Evolutionary conservation across 176 grass and related monocot genomes (phyloP).

Genomic region (Tuctoria greenei): DNA sequence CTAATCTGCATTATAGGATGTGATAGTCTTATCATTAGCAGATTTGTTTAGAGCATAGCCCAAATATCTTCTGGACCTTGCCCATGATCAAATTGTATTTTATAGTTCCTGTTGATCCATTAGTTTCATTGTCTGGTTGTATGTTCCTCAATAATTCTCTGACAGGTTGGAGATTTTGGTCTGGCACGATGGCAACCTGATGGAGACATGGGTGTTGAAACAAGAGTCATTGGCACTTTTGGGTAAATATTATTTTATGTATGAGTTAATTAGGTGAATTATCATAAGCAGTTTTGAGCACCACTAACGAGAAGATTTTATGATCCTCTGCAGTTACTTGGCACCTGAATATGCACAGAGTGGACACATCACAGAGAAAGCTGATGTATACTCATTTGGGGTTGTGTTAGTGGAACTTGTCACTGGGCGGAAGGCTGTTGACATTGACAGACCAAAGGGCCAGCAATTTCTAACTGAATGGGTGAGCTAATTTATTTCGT

Average conservation of each 20-base stretch:
- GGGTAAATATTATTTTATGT: slow-evolving; percentile 52
- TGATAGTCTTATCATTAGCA: not conserved
- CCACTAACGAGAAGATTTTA: slow-evolving; percentile 5
- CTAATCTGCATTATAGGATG: not conserved
- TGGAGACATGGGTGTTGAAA: slow-evolving; percentile 92
- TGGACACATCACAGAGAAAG: slow-evolving; percentile 98
- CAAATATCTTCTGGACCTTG: not conserved
- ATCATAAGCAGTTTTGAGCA: not conserved
- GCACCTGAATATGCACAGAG: slow-evolving; percentile 94
- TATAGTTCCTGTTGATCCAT: slow-evolving; percentile 14
- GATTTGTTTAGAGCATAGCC: slow-evolving; percentile 4
- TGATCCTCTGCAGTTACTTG: slow-evolving; percentile 54
- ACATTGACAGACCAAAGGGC: slow-evolving; percentile 93
- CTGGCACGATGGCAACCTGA: slow-evolving; percentile 96
- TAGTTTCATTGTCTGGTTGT: slow-evolving; percentile 9
- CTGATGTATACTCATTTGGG: slow-evolving; percentile 96
- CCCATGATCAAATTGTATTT: slow-evolving; percentile 17
- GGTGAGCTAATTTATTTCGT: slow-evolving; percentile 48
- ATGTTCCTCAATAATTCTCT: slow-evolving; percentile 22
- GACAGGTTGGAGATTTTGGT: slow-evolving; percentile 95
- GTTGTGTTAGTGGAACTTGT: slow-evolving; percentile 94
- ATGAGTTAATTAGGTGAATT: not conserved
- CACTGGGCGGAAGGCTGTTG: slow-evolving; percentile 91
- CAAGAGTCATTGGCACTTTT: slow-evolving; percentile 97
- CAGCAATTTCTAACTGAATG: slow-evolving; percentile 98